Percentiles rank a stretch among this genome's conserved stretches.
Evolutionary conservation across 2,329 filamentous ascomycete genomes (phyloP).

Genomic region (Paraconiothyrium brasiliense): DNA sequence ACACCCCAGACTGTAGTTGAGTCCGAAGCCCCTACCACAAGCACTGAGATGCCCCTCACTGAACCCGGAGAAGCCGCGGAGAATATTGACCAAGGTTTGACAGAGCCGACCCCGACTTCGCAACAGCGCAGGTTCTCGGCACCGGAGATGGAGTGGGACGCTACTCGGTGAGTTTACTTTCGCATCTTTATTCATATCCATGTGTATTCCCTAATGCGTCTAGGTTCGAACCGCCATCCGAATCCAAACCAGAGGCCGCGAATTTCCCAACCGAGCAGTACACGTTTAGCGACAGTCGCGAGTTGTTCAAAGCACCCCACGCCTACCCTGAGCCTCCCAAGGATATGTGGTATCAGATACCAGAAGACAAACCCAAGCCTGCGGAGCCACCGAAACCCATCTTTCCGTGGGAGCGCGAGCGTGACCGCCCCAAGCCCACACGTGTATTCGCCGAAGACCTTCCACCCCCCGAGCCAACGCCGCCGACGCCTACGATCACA

Average conservation of each 20-base stretch:
- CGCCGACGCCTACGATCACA: slow-evolving; percentile 37
- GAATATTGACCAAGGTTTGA: slow-evolving; percentile 54
- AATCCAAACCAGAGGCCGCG: slow-evolving; percentile 83
- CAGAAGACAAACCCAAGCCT: slow-evolving; percentile 65
- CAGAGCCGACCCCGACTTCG: slow-evolving; percentile 55
- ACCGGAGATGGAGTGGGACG: slow-evolving; percentile 70
- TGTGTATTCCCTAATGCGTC: slow-evolving; percentile 18
- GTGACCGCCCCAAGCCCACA: slow-evolving; percentile 68
- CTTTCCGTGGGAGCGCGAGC: slow-evolving; percentile 88
- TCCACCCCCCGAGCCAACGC: slow-evolving; percentile 48
- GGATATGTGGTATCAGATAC: slow-evolving; percentile 89
- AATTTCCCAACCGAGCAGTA: slow-evolving; percentile 84
- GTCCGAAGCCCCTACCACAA: slow-evolving; percentile 43
- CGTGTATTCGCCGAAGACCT: slow-evolving; percentile 72
- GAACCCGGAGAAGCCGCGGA: slow-evolving; percentile 55
- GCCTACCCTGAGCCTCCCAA: slow-evolving; percentile 84
- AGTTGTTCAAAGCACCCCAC: slow-evolving; percentile 79
- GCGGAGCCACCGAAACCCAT: slow-evolving; percentile 72
- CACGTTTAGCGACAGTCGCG: slow-evolving; percentile 79
- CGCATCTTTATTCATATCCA: background rate
- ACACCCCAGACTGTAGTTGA: slow-evolving; percentile 32
- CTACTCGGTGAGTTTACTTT: slow-evolving; percentile 60
- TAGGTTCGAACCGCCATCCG: slow-evolving; percentile 60
- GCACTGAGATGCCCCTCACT: slow-evolving; percentile 55
- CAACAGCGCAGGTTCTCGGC: slow-evolving; percentile 64